Evolutionary conservation across 306 rosid species (phyloP), one percentile per base, ranked within the genome.

Genomic region (Cotoneaster glaucophyllus): DNA sequence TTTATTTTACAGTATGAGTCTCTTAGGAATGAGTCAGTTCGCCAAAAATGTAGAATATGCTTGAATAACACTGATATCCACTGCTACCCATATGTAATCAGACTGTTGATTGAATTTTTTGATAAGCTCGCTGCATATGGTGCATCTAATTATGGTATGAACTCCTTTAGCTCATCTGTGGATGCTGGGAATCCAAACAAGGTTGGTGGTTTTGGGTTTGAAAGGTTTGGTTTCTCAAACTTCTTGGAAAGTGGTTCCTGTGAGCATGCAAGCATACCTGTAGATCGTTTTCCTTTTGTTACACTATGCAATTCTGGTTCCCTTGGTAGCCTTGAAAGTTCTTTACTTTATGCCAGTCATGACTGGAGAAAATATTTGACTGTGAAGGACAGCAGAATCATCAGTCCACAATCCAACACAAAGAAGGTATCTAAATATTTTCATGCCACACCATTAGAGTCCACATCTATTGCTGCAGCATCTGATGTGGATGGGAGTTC

Each of bases 221-320:
- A 85, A 74, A 90, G 77, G 80, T 95, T 95, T 83, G 98, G 98
- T 52, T 85, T 90, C 84, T 92, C 98, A 39, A 95, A 95, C 84
- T 95, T 88, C 83, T 70, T 85, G 50, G 90, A 92, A 74, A 50
- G 61, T 66, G 97, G 88, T 59, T 87, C 90, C 53, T 44, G 84
- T 71, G 96, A 86, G 77, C 80, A 83, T 85, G 85, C 89, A 74
- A 83, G 89, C 84, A 92, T 95, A 79, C 93, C 93, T n/a, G 29
- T 87, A 71, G 88, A 87, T 76, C 75, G 53, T 76, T 95, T 92
- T 82, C 98, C 98, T 3, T 94, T 95, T 82, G 80, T 89, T 61
- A 88, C 97, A 6, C 73, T 92, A 79, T 65, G 57, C 75, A 88
- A 87, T 83, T 67, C 82, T 84, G 90, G 92, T 82, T 67, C 88